Evolutionary conservation across 306 rosid genomes (phyloP).

Genomic region (Acacia crassicarpa): DNA sequence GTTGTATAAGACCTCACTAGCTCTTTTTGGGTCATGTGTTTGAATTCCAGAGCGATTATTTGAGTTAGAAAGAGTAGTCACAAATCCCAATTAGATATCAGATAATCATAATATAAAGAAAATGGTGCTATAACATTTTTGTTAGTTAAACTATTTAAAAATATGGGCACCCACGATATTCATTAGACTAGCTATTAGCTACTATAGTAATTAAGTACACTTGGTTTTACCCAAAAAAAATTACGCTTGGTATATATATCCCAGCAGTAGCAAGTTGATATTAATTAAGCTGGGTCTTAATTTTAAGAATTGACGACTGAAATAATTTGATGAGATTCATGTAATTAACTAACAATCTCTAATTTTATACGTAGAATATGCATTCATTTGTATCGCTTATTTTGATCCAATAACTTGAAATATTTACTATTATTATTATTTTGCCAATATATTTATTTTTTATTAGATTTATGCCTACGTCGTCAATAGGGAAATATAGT

Average conservation of each 20-base stretch:
- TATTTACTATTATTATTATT: neutral
- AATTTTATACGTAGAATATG: neutral
- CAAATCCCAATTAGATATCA: no score
- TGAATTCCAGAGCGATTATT: no score
- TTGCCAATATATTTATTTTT: no score
- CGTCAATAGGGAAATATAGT: neutral
- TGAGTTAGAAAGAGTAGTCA: no score
- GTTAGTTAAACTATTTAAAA: no score
- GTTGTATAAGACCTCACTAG: fast-evolving
- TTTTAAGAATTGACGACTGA: neutral
- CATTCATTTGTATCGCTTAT: neutral
- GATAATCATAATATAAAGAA: no score
- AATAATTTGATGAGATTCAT: neutral
- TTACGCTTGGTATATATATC: no score
- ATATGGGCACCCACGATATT: neutral
- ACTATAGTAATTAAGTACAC: no score
- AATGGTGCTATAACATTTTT: no score
- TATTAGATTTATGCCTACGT: neutral
- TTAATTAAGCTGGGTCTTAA: neutral
- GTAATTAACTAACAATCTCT: neutral
- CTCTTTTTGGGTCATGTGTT: fast-evolving
- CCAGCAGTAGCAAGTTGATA: no score
- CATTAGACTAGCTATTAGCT: neutral
- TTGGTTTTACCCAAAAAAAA: no score
- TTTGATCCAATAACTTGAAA: neutral